A percentile compares a stretch with the other conserved stretches of the same genome.
phyloP scores from a whole-genome alignment of 2,329 filamentous ascomycete species.

The Diaporthe destruens region DNA sequence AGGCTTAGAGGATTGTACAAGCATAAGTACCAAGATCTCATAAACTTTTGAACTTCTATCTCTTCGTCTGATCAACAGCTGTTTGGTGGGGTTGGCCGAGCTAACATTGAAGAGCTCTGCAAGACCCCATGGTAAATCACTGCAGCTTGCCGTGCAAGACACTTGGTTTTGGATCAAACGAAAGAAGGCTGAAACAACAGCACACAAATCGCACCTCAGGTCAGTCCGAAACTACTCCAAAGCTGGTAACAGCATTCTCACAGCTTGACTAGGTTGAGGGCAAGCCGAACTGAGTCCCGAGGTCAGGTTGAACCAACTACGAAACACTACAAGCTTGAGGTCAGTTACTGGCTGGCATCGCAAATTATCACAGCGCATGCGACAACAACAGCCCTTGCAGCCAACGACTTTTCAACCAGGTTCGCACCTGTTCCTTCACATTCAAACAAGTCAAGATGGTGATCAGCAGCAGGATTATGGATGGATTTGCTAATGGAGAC shows the following conservation, averaged over 20 bases:
- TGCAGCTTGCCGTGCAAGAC: constrained; percentile 13
- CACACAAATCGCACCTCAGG: background rate
- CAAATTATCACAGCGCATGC: background rate
- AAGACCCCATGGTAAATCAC: background rate
- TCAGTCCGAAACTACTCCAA: background rate
- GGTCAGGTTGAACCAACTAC: no score
- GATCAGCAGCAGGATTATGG: background rate
- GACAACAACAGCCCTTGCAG: background rate
- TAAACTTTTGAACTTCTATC: background rate
- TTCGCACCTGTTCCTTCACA: background rate
- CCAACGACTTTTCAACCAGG: background rate
- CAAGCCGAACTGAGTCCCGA: no score
- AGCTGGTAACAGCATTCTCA: background rate
- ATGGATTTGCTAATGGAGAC: background rate
- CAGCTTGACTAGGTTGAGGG: no score
- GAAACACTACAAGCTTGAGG: no score
- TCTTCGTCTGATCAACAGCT: background rate
- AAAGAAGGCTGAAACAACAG: background rate
- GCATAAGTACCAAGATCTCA: background rate
- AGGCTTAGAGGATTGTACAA: background rate
- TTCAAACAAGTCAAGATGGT: background rate
- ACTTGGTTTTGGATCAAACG: background rate
- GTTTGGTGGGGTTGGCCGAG: background rate
- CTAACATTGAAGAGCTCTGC: background rate
- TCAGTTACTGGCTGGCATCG: background rate